Evolutionary conservation across 306 rosid genomes (phyloP), one percentile per base, ranked within the genome.

Genomic region (Malus sieversii): DNA sequence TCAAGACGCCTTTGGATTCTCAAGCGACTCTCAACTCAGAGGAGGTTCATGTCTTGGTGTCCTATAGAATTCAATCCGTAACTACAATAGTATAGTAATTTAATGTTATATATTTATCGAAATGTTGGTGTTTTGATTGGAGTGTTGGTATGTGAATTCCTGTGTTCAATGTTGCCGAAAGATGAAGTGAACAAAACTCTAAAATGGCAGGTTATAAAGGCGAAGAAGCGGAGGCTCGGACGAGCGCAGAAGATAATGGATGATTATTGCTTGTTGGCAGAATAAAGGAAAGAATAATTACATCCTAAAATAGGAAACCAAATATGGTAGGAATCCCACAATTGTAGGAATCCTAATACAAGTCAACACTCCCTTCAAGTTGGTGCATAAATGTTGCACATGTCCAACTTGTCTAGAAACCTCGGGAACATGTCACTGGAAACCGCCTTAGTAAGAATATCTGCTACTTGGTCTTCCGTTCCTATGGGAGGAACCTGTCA

Each of bases 1-100:
- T 95, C 75, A 95, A 95, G 90, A 95, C 98, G 53, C 99, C 99
- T 4, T 82, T 95, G 80, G 99, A 95, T 88, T 95, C 97, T 77
- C 99, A 95, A 89, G 96, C 99, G 51, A 92, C 97, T 95, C 97
- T 95, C 91, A 92, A 92, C 92, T 95, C 99, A 90, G 99, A 95
- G 98, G 97, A 95, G 99, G 97, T 95, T 90, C 93, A 95, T 89
- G 88, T 95, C 89, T 95, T 92, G 99, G 99, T 92, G 93, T 95
- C 91, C 90, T 86, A 84, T 57, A 77, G 78, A 68, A 72, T 82
- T 77, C 19, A n/a, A 66, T 62, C 77, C 57, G 73, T 42, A 20
- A 22, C 7, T 20, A 16, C 19, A 42, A 10, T 22, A 19, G 38
- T 33, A 33, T 27, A 14, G 6, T 52, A n/a, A 22, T 2, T 13